Percentiles rank a stretch among this genome's conserved stretches.
Conservation (phyloP, 1,284 basidiomycete species). For the Fomitopsis palustris region DNA sequence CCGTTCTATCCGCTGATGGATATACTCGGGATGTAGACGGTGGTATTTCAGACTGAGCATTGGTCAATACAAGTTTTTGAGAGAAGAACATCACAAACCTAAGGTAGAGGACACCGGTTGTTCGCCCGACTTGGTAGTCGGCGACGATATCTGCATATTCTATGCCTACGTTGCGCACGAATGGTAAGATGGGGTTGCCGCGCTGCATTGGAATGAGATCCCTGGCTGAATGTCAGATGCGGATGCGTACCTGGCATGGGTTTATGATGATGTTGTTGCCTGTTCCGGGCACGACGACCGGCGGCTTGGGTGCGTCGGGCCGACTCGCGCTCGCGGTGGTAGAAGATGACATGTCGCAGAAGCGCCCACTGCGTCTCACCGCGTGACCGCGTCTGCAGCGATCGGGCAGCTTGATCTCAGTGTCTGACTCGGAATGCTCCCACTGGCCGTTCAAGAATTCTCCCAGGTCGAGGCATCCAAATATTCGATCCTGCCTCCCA, state of each 20-base stretch:
- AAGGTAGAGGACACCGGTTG: slow-evolving; percentile 89
- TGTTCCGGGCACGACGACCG: slow-evolving; percentile 63
- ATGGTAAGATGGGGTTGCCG: slow-evolving; percentile 84
- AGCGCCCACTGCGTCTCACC: background rate
- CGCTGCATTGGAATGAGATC: slow-evolving; percentile 44
- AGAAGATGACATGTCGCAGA: background rate
- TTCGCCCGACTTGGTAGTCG: slow-evolving; percentile 96
- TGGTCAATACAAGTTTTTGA: background rate
- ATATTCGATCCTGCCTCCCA: no score
- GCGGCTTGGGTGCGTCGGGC: slow-evolving; percentile 36
- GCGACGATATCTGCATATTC: slow-evolving; percentile 94
- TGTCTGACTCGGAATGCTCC: no score
- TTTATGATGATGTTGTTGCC: slow-evolving; percentile 80
- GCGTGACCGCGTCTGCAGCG: background rate
- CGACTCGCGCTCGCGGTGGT: background rate
- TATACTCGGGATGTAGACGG: slow-evolving; percentile 96
- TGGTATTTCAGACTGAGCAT: slow-evolving; percentile 83
- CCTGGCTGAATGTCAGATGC: background rate
- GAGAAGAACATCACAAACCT: slow-evolving; percentile 51
- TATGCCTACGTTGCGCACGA: slow-evolving; percentile 86
- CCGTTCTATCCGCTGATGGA: slow-evolving; percentile 86
- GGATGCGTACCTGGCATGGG: slow-evolving; percentile 43
- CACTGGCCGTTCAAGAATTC: no score
- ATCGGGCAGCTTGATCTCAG: no score
- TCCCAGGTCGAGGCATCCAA: slow-evolving; percentile 52